These are phyloP conservation scores for Fusarium sp. DNA, from an alignment of 2,329 filamentous ascomycete genomes.

Conservation along the genomic window DNA sequence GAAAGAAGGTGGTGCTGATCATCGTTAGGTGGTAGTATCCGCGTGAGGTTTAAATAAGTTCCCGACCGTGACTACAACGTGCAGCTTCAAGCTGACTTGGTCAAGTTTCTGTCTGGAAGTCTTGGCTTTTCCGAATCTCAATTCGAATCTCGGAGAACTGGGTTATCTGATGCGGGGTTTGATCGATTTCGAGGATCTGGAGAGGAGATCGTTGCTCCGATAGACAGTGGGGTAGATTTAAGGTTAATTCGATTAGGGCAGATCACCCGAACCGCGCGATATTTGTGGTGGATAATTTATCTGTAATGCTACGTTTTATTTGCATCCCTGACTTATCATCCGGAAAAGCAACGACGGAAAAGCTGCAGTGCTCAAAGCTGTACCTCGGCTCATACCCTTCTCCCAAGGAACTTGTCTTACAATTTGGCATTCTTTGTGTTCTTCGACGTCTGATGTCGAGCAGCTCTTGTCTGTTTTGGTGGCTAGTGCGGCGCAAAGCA, in stretches of 20 bases:
- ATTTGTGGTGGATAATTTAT: constrained; percentile 18
- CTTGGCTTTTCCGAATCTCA: constrained; percentile 1
- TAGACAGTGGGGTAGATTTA: constrained; percentile 10
- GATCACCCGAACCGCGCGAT: background rate
- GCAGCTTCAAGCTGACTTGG: background rate
- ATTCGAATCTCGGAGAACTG: background rate
- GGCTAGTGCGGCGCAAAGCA: too few species aligned
- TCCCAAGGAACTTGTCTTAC: too few species aligned
- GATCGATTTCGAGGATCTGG: background rate
- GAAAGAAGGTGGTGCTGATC: too few species aligned
- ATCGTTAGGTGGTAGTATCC: background rate
- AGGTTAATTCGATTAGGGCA: constrained; percentile 2
- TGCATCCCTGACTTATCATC: background rate
- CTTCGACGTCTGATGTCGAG: too few species aligned
- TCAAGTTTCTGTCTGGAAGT: background rate
- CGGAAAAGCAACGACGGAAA: constrained; percentile 14
- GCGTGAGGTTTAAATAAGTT: background rate
- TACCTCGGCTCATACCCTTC: background rate
- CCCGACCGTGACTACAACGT: background rate
- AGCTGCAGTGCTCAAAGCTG: background rate
- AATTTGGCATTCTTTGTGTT: too few species aligned
- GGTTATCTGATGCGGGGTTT: background rate
- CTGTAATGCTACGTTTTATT: background rate
- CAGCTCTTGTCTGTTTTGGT: too few species aligned
- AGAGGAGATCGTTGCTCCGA: background rate